Base-by-base conservation (phyloP, 2,329 filamentous ascomycete species). In the Neofusicoccum laricinum region DNA sequence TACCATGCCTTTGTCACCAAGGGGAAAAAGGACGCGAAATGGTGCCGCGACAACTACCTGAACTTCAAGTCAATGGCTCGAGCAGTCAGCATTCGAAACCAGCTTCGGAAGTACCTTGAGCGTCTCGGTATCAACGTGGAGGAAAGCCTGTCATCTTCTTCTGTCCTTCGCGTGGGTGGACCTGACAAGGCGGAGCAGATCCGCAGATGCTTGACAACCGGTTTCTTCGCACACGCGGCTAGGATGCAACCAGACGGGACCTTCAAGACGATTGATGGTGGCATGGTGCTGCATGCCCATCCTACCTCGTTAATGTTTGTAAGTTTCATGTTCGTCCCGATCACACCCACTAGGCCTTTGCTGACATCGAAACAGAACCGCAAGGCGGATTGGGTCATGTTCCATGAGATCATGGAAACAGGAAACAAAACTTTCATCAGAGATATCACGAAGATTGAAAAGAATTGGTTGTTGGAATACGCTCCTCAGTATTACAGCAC, bases 361-460 rank as follows among this genome's bases (percentile, higher is more conserved):
- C 12, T 51, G 15, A 50, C 40, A 46, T 19, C 7, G 4, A 19
- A 50, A 43, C 30, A 84, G 82, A 96, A 97, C 76, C 88, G 93
- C 64, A 97, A 96, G 80, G 92, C 92, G 11, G 93, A 97, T 68
- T 98, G 94, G 93, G 93, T 98, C 10, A 85, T 99, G 38, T 99
- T 97, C 73, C 90, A 96, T 71, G 94, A 97, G 78, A 87, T 97
- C 41, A 87, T 97, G 83, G 92, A 98, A 79, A 96, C 91, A 4
- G 87, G 90, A 10, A 87, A 86, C 68, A 98, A 98, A 82, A 93
- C 86, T 0, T 98, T 90, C 74, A 96, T 99, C 70, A 84, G 92
- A 63, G 94, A 98, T 76, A 81, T 98, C 65, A 95, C 89, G n/a
- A 95, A 92, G 80, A 91, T 98, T 71, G 91, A 97, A 75, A 97